Evolutionary conservation across 306 rosid species (phyloP).

Genomic region (Quercus bicolor): DNA sequence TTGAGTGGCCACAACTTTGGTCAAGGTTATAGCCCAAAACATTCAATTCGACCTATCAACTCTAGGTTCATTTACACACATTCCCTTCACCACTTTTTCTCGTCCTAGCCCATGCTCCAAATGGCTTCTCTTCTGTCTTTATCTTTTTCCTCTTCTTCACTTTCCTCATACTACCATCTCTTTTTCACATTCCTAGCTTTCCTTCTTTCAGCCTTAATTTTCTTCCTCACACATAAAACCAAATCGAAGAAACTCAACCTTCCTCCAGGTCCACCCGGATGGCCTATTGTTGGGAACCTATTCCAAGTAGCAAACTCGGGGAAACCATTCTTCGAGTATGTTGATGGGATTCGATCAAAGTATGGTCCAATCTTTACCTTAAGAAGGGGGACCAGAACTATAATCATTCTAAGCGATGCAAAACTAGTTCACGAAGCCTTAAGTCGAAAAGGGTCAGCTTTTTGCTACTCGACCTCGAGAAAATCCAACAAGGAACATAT

Average conservation of each 20-base stretch:
- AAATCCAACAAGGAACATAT: conserved; percentile 76
- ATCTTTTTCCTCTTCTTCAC: conserved; percentile 17
- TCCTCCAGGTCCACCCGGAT: conserved; percentile 91
- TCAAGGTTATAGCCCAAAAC: too few relatives aligned
- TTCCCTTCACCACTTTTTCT: not conserved
- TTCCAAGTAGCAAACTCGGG: conserved; percentile 74
- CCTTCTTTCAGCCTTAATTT: conserved; percentile 41
- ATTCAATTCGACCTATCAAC: too few relatives aligned
- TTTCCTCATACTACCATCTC: conserved; percentile 41
- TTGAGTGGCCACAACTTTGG: too few relatives aligned
- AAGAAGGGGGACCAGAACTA: conserved; percentile 69
- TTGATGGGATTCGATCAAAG: conserved; percentile 18
- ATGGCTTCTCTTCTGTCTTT: conserved; percentile 33
- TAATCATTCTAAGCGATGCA: conserved; percentile 59
- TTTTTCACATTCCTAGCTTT: conserved; percentile 52
- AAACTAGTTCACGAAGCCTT: conserved; percentile 66
- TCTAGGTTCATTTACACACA: not conserved
- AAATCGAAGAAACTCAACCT: conserved; percentile 48
- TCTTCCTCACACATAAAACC: conserved; percentile 43
- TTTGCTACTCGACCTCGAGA: conserved; percentile 66
- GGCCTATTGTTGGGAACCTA: conserved; percentile 94
- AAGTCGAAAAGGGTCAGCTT: conserved; percentile 46
- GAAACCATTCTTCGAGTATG: conserved; percentile 61
- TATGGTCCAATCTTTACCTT: conserved; percentile 79
- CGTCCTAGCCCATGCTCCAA: not conserved